These are phyloP conservation scores for Ceratocystis alfenasii DNA, from an alignment of 2,329 filamentous ascomycete genomes.

Conservation along the genomic window DNA sequence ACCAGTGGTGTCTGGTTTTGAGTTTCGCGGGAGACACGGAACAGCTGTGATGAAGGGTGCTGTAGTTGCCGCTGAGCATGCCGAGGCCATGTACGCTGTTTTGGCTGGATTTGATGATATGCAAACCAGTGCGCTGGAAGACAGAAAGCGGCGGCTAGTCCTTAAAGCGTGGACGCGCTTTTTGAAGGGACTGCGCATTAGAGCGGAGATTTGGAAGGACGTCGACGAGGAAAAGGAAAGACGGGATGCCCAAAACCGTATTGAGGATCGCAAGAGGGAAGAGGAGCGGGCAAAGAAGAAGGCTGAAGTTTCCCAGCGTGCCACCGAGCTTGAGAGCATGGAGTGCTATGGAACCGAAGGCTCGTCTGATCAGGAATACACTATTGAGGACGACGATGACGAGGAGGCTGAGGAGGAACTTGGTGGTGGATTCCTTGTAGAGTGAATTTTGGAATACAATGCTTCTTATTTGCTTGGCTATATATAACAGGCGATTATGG, in stretches of 20 bases:
- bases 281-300: not conserved
- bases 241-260: not conserved
- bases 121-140: slow-evolving; percentile 49
- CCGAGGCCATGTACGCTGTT: slow-evolving; percentile 59
- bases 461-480: not conserved
- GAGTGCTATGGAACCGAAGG: not conserved
- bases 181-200: slow-evolving; percentile 62
- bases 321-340: not conserved
- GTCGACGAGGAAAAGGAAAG: slow-evolving; percentile 21
- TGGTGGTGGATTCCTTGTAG: slow-evolving; percentile 14
- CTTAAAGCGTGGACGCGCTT: slow-evolving; percentile 58
- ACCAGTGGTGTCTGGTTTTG: slow-evolving; percentile 80
- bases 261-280: not conserved
- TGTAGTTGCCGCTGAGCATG: slow-evolving; percentile 60
- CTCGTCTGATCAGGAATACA: not conserved
- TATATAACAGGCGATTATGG: not conserved
- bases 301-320: not conserved
- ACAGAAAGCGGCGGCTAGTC: slow-evolving; percentile 61
- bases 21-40: slow-evolving; percentile 73
- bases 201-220: slow-evolving; percentile 46
- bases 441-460: not conserved
- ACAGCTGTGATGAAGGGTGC: slow-evolving; percentile 71
- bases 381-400: slow-evolving; percentile 15
- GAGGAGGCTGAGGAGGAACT: slow-evolving; percentile 9
- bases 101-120: slow-evolving; percentile 56